Conservation (phyloP, 2,329 filamentous ascomycete species). For the Colletotrichum cuscutae region DNA sequence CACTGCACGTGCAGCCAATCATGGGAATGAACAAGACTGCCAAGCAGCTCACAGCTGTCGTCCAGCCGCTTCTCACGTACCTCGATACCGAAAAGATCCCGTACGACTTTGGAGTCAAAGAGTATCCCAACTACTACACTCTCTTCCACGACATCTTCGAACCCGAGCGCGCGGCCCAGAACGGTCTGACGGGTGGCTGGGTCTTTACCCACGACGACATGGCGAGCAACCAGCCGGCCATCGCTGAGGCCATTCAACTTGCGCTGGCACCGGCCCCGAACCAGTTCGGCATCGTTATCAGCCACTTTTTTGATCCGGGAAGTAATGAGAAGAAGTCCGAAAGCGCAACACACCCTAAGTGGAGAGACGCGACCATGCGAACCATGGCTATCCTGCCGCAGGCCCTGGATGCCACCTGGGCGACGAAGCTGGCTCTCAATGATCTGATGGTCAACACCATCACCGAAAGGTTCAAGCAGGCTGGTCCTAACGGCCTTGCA, state of each 20-base stretch:
- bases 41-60: conserved; percentile 10
- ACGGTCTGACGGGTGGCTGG: conserved; percentile 35
- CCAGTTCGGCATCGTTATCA: conserved; percentile 26
- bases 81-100: conserved; percentile 28
- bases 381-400: conserved; percentile 32
- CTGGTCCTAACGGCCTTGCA: conserved; percentile 23
- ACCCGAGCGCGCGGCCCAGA: conserved; percentile 32
- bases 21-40: conserved; percentile 36
- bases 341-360: conserved; percentile 32
- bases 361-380: conserved; percentile 31
- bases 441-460: conserved; percentile 35
- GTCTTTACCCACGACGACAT: conserved; percentile 34
- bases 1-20: conserved; percentile 36
- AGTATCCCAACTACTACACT: conserved; percentile 30
- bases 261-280: neutral
- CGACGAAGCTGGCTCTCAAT: conserved; percentile 22
- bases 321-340: neutral
- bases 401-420: conserved; percentile 30
- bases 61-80: conserved; percentile 26
- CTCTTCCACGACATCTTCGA: conserved; percentile 34
- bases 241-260: conserved; percentile 20
- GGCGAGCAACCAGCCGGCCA: conserved; percentile 13
- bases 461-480: conserved; percentile 30
- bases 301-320: conserved; percentile 33
- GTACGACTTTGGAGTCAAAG: conserved; percentile 16